Evolutionary conservation across 2,329 filamentous ascomycete species (phyloP), one percentile per base, ranked within the genome.

Genomic region (Periconia macrospinosa): DNA sequence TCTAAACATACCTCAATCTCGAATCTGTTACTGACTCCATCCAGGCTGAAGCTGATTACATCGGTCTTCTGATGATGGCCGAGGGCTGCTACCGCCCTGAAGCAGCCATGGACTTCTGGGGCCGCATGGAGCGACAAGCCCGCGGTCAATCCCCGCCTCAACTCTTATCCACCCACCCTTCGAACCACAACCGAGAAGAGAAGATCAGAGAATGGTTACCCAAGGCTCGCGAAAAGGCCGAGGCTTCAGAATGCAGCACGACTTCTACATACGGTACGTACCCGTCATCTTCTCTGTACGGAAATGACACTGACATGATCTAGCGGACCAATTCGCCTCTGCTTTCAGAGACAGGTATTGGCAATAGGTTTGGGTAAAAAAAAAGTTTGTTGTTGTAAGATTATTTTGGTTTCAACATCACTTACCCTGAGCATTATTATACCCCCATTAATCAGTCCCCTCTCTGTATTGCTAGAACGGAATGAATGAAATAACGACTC

Each of bases 31-130:
- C 18, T 55, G 19, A 47, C n/a, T n/a, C 13, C 5, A 10, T 11
- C 35, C 44, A 89, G 78, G 84, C 80, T 46, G 89, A 93, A 75
- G 90, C 90, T 0, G 90, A 93, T 66, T 90, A 89, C 63, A 91
- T 92, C 45, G 90, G 90, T 0, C 73, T 92, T 33, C 85, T 92
- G 81, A 89, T 92, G 81, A 92, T 92, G 88, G 85, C 89, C 0
- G 84, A 90, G 74, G 87, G 86, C 23, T 92, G 90, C 75, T 92
- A 89, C 68, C 81, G 91, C 56, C 90, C 90, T 1, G 74, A 80
- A 13, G 83, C 85, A 55, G 89, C 89, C 0, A 77, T 88, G 42
- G 78, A 77, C 0, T 84, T 92, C 54, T 83, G 81, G 81, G 63
- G 69, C 20, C 75, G 86, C 47, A 90, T 91, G 86, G 84, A 88